Evolutionary conservation across 805 yeast species (phyloP).

Genomic region (Pichia eremophila): DNA sequence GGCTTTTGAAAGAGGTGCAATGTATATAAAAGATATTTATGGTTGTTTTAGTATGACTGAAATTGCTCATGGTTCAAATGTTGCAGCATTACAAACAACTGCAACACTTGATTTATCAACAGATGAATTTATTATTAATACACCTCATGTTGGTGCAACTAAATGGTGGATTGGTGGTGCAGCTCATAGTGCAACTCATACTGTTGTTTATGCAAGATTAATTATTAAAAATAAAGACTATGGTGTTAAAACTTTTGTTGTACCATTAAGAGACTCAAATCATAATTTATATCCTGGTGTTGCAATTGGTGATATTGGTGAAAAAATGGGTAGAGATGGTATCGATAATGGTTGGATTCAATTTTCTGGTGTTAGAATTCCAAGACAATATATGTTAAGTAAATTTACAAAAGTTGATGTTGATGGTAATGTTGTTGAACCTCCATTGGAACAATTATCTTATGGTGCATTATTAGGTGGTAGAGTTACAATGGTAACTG

Average conservation of each 20-base stretch:
- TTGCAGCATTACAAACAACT: conserved; percentile 87
- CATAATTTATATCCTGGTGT: conserved; percentile 74
- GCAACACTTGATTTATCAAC: conserved; percentile 63
- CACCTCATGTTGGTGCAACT: conserved; percentile 88
- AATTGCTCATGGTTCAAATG: conserved; percentile 88
- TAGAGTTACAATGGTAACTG: conserved; percentile 82
- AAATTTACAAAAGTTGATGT: conserved; percentile 64
- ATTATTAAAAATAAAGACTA: conserved; percentile 76
- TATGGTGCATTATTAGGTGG: conserved; percentile 85
- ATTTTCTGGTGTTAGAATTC: conserved; percentile 73
- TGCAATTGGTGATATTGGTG: conserved; percentile 84
- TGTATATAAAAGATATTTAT: conserved; percentile 48
- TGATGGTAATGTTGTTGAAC: conserved; percentile 61
- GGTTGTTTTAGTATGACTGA: conserved; percentile 96
- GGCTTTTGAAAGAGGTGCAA: conserved; percentile 63
- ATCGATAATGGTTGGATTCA: conserved; percentile 97
- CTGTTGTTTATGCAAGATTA: conserved; percentile 77
- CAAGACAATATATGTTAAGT: conserved; percentile 73
- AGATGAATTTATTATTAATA: conserved; percentile 66
- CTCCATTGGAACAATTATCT: conserved; percentile 82
- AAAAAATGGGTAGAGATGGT: conserved; percentile 93
- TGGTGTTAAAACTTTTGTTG: conserved; percentile 89
- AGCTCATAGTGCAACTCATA: conserved; percentile 86
- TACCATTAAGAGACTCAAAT: conserved; percentile 71
- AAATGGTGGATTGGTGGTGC: conserved; percentile 99